Evolutionary conservation across 176 grass and related monocot genomes (phyloP), one percentile per base, ranked within the genome.

Genomic region (Typha latifolia): DNA sequence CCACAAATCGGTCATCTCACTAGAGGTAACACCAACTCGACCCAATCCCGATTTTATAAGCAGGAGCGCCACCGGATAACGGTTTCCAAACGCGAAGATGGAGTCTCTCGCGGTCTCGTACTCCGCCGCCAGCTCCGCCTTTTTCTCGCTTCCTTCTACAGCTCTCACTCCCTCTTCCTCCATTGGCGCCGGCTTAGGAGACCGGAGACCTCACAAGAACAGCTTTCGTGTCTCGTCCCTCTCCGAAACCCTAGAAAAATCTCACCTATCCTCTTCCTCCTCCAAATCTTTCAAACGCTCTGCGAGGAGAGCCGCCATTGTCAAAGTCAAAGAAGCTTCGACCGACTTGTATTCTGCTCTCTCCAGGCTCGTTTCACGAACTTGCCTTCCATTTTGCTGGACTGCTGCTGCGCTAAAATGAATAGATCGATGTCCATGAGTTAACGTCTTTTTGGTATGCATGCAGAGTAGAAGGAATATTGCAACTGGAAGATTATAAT

Each of bases 401-500:
- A 12, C n/a, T 61, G 15, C 20, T 59, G 23, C 23, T 32, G 12
- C 32, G 12, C 47, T 7, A 52, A 16, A 51, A 19, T 61, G 26
- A 14, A 12, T 12, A 48, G 47, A 26, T 14, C 48, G 31, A 29
- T 48, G 48, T 64, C 3, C n/a, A 21, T 72, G 5, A 57, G 15
- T 20, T 57, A 18, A 18, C 19, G n/a, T 14, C 4, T 48, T 62
- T 62, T 72, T 52, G 7, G 34, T 72, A 7, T 74, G 4, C 34
- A 14, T 66, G 12, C 80, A 96, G 87, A 72, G 79, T 79, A 23
- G 80, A 88, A 78, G 71, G 81, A 57, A 69, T 91, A 50, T 63
- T 96, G 73, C 82, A 91, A 77, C 68, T 84, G 16, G 79, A 91
- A 61, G 87, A 89, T 74, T 91, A 79, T 78, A 96, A 96, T 65